Base-by-base conservation (phyloP, 257 asterid species). In the Solanum virginianum region DNA sequence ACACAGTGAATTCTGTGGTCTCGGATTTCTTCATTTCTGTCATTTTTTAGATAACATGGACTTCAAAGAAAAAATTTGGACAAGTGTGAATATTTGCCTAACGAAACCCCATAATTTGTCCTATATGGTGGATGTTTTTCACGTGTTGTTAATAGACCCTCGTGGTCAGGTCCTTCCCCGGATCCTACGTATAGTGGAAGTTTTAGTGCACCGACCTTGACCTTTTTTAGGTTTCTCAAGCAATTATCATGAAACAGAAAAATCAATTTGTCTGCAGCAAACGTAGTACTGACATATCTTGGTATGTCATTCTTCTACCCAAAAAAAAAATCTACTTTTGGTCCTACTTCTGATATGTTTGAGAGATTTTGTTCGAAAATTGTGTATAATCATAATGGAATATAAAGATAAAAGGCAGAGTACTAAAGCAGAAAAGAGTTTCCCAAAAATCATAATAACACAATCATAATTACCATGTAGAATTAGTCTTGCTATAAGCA, bases 161-260 rank as follows among this genome's bases (percentile, higher is more conserved):
- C 3, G 36, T 32, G 0, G 36, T 32, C 4, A 32, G 36, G 36
- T 32, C 36, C 36, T 32, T 32, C 36, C 1, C 32, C 36, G 1
- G 3, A 32, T 32, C 0, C 4, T 32, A 32, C 4, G 1, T 32
- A 32, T 32, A 36, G 41, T 0, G 41, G 41, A 5, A 36, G 6
- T 0, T 36, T 32, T 36, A 36, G 41, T 5, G 2, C 1, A 36
- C 41, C 1, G 7, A 5, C 0, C 1, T 36, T 36, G 41, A 0
- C 41, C 0, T 4, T 0, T 45, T 9, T 45, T 8, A 45, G 10
- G 12, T 45, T 45, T 45, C 10, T 45, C 12, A 8, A 45, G 3
- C 51, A 9, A 43, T 7, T 7, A 7, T 7, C 8, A 9, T 7
- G 49, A 43, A 43, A 45, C 9, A 8, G 11, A 1, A 8, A 45